Evolutionary conservation across 345 rosid species (phyloP).

Genomic region (Syzygium aromaticum): DNA sequence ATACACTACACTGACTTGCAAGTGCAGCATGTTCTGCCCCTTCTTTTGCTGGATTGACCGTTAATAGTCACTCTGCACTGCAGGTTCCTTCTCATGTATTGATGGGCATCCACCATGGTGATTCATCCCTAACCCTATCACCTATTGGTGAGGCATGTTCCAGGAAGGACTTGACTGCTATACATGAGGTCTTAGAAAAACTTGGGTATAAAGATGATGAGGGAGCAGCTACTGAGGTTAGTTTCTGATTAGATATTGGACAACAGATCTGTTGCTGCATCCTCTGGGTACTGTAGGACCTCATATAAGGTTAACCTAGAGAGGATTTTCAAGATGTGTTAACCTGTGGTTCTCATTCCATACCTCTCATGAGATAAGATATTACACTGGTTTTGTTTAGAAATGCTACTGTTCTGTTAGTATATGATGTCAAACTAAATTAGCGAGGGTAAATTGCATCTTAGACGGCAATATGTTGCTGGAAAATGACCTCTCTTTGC

Average conservation of each 20-base stretch:
- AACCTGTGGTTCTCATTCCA: neutral
- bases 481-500: neutral
- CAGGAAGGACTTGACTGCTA: slow-evolving; percentile 73
- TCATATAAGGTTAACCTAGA: neutral
- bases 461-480: neutral
- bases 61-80: neutral
- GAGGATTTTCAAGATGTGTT: neutral
- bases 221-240: slow-evolving; percentile 80
- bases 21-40: neutral
- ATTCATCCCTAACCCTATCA: slow-evolving; percentile 41
- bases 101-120: slow-evolving; percentile 71
- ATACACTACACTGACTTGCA: neutral
- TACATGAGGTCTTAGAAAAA: slow-evolving; percentile 68
- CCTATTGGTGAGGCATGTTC: slow-evolving; percentile 93
- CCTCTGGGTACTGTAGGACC: neutral
- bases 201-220: slow-evolving; percentile 84
- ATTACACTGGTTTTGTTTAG: neutral
- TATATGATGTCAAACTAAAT: neutral
- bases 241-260: neutral
- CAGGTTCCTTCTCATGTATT: slow-evolving; percentile 81
- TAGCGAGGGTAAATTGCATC: neutral
- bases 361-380: neutral
- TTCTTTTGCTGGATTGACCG: neutral
- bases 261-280: neutral
- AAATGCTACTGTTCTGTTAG: neutral